Conservation (phyloP, 2,329 filamentous ascomycete genomes). For the Scorias spongiosa region DNA sequence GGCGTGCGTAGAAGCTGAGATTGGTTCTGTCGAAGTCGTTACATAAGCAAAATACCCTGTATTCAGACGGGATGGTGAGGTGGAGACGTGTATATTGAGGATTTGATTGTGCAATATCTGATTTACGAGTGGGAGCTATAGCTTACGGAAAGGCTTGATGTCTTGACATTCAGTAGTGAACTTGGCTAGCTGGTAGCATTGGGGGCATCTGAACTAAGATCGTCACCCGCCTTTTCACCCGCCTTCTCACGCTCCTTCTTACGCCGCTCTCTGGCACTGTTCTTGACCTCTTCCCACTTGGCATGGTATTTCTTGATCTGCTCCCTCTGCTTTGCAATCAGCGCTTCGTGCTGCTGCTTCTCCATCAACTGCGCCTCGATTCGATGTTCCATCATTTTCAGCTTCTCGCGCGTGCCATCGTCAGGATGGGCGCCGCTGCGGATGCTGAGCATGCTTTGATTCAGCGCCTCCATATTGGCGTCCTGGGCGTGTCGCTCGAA, state of each 20-base stretch:
- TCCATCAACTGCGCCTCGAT: constrained; percentile 42
- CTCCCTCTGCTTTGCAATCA: constrained; percentile 46
- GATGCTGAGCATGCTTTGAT: constrained; percentile 55
- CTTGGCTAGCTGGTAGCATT: too few relatives aligned
- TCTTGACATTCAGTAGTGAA: too few relatives aligned
- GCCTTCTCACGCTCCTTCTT: constrained; percentile 1
- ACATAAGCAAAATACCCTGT: too few relatives aligned
- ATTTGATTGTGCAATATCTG: too few relatives aligned
- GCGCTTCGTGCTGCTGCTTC: constrained; percentile 43
- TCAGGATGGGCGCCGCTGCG: constrained; percentile 14
- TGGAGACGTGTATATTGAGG: too few relatives aligned
- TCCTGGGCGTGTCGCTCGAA: constrained; percentile 89
- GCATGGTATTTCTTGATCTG: constrained; percentile 52
- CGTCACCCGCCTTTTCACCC: not conserved
- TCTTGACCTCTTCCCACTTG: constrained; percentile 55
- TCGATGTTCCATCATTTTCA: constrained; percentile 44
- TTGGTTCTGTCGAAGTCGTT: too few relatives aligned
- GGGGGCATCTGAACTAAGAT: not conserved
- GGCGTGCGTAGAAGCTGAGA: not conserved
- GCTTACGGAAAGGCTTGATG: too few relatives aligned
- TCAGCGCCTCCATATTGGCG: constrained; percentile 55
- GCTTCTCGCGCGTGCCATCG: constrained; percentile 9
- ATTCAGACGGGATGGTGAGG: too few relatives aligned
- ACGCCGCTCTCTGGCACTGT: constrained; percentile 34
- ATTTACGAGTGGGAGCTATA: too few relatives aligned